Base-by-base conservation (phyloP, 805 yeast species). In the Ascoidea rubescens region DNA sequence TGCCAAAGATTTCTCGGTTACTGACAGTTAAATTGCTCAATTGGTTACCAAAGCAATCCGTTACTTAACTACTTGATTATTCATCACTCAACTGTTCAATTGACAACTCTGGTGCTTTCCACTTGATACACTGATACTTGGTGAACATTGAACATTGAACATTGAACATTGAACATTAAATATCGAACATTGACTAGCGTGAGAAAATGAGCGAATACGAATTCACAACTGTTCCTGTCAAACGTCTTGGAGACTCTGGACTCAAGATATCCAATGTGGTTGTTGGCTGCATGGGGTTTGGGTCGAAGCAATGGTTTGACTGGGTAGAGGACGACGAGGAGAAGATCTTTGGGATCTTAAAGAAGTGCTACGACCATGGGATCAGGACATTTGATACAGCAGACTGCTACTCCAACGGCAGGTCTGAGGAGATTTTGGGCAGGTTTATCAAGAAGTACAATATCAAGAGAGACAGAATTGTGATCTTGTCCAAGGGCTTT, bases 271-370 rank as follows among this genome's bases (percentile, higher is more conserved):
- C 81, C 42, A 69, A 69, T 44, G 59, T 77, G 28, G 67, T 78
- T 52, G 72, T 77, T 6, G 84, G 83, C 5, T 75, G 79, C 56
- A 77, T 77, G 82, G 63, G 75, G 1, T 64, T 53, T 53, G 71
- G 71, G 4, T 49, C 53, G 28, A 56, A 51, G 21, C 52, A 48
- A 10, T 72, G 75, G 75, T 66, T 61, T n/a, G 65, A 64, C 4
- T 73, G 76, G 76, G 67, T 68, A 28, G 54, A 71, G 10, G 75
- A 70, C 14, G 76, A 75, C 53, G 75, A 75, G 56, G 76, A 73
- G 30, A 60, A 67, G 49, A 68, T 72, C 8, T 62, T 75, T 56
- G 61, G 58, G 17, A 62, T 77, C 44, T 62, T 77, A 59, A 75
- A 74, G 58, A 61, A 62, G 44, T 72, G 72, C 31, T 74, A 73